Evolutionary conservation across 2,329 filamentous ascomycete genomes (phyloP), one percentile per base, ranked within the genome.

Genomic region (Verticillium longisporum): DNA sequence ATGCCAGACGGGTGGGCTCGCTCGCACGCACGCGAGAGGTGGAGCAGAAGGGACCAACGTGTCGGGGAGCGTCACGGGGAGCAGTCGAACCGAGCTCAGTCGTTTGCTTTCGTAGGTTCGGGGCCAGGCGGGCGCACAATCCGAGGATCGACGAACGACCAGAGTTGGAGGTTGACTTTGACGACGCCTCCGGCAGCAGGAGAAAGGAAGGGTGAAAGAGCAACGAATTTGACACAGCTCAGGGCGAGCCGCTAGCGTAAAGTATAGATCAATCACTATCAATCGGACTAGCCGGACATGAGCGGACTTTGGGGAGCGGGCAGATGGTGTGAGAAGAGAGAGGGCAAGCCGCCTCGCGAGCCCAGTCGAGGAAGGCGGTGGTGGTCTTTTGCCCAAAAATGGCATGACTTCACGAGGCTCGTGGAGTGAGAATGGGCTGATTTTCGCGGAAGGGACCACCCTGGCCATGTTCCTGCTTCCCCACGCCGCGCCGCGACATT

Each of bases 371-470:
- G 7, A 26, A 21, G 9, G 45, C 45, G 26, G 45, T 21, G 45
- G 15, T 50, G 45, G 34, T 36, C 18, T 41, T 26, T 26, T 33
- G 36, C 56, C 21, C 7, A 58, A 58, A 59, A 59, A 59, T 59
- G 57, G 57, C 57, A 59, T 59, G 57, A 59, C 38, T 34, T 59
- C 41, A 54, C 41, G 57, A 53, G 57, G 45, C 57, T 59, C 57
- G 57, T 55, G 45, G 45, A 59, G 41, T 54, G 57, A 59, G 57
- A 59, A 59, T 59, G 57, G 57, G 57, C 57, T 59, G 57, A 59
- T 59, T 59, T 59, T 41, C 56, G 32, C 45, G 21, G 45, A 50
- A 6, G 45, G 45, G 45, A 50, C 45, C 45, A 50, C 45, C 45
- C 45, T 50, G 45, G 45, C 45, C 45, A 41, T 37, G 56, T 58